A percentile compares a stretch with the other conserved stretches of the same genome.
These are phyloP conservation scores for Candida sp. DNA, from an alignment of 1,139 yeast genomes.

Conservation along the genomic window DNA sequence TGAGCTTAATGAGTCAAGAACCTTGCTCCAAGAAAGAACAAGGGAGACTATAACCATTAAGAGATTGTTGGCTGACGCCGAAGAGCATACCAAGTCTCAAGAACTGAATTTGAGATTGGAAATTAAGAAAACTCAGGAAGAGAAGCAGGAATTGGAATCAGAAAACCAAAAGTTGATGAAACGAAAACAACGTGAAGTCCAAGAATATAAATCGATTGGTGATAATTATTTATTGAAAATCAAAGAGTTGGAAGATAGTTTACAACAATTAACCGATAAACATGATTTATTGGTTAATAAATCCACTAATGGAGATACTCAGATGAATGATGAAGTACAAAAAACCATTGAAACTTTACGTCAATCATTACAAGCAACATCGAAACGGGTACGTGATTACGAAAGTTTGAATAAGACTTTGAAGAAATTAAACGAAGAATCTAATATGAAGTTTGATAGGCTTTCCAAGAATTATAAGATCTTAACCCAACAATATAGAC, in stretches of 20 bases:
- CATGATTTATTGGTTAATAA: constrained; percentile 9
- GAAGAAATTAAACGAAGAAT: constrained; percentile 66
- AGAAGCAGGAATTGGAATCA: constrained; percentile 55
- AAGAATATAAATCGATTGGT: constrained; percentile 34
- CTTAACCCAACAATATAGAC: constrained; percentile 55
- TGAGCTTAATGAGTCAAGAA: constrained; percentile 71
- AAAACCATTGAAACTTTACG: constrained; percentile 46
- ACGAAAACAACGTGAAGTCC: constrained; percentile 50
- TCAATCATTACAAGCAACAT: constrained; percentile 48
- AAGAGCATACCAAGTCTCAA: constrained; percentile 51
- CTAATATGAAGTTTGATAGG: constrained; percentile 61
- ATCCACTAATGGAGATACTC: constrained; percentile 10
- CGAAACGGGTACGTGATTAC: constrained; percentile 49
- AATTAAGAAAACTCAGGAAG: constrained; percentile 43
- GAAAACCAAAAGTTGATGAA: constrained; percentile 47
- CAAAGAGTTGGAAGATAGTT: constrained; percentile 36
- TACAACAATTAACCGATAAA: constrained; percentile 24
- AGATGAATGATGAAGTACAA: constrained; percentile 18
- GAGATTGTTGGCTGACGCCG: constrained; percentile 63
- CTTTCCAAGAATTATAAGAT: constrained; percentile 64
- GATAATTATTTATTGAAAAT: constrained; percentile 25
- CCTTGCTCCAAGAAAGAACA: constrained; percentile 72
- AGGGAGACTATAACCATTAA: constrained; percentile 76
- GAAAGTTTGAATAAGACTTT: constrained; percentile 57
- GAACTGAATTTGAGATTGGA: constrained; percentile 30